These are phyloP conservation scores for Ceratocystis papillata DNA, from an alignment of 2,329 filamentous ascomycete genomes.

Conservation along the genomic window DNA sequence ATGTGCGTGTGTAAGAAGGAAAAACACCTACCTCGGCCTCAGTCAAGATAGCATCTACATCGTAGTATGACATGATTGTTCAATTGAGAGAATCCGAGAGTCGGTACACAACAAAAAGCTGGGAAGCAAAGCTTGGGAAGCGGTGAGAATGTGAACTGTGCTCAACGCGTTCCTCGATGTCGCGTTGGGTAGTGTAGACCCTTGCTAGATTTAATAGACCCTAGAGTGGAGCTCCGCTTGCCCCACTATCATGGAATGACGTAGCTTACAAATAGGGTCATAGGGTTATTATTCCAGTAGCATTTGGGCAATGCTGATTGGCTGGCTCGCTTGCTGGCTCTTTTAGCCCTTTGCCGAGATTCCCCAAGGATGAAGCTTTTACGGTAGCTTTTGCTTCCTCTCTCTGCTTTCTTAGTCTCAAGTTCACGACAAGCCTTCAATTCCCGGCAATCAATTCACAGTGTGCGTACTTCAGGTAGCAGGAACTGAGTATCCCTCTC, in stretches of 20 bases:
- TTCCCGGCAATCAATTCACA: neutral
- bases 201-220: neutral
- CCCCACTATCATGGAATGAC: conserved; percentile 1
- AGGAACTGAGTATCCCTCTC: neutral
- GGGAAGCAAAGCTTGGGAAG: neutral
- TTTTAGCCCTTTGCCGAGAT: conserved; percentile 1
- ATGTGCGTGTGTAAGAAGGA: neutral
- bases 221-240: neutral
- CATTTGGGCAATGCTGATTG: conserved; percentile 3
- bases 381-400: neutral
- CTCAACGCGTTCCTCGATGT: neutral
- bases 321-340: neutral
- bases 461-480: neutral
- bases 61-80: conserved; percentile 61
- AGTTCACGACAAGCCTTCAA: neutral
- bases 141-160: neutral
- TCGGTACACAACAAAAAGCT: neutral
- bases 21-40: conserved; percentile 58
- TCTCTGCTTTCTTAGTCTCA: neutral
- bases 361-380: conserved; percentile 2
- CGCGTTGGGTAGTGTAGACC: neutral
- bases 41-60: conserved; percentile 72
- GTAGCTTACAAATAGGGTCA: conserved; percentile 7
- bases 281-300: neutral
- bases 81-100: neutral